Evolutionary conservation across 2,329 filamentous ascomycete genomes (phyloP).

Genomic region (Pseudogymnoascus sp.): DNA sequence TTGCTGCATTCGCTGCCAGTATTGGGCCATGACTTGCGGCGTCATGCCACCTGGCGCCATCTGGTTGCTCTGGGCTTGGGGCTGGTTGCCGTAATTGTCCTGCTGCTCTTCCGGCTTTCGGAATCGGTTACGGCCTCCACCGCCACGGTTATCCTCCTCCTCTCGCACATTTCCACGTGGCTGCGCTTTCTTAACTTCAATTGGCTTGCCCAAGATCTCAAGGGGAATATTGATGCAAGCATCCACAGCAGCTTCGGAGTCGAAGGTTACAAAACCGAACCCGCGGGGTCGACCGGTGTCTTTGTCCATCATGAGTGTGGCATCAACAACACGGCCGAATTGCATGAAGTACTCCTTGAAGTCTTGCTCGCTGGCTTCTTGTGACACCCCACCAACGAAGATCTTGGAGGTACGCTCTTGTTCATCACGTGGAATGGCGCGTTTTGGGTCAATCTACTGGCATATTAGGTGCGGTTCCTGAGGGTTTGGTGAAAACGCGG

Average conservation of each 20-base stretch:
- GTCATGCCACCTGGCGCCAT: constrained; percentile 62
- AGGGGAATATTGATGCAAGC: constrained; percentile 76
- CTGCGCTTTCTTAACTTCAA: constrained; percentile 97
- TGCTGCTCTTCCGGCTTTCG: constrained; percentile 43
- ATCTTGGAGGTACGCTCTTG: constrained; percentile 98
- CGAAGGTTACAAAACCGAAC: constrained; percentile 97
- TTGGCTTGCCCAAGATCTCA: constrained; percentile 89
- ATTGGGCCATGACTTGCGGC: constrained; percentile 95
- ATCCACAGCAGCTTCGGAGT: constrained; percentile 90
- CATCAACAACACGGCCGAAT: constrained; percentile 92
- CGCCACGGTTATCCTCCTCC: constrained; percentile 65
- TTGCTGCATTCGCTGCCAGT: constrained; percentile 97
- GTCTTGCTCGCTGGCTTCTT: constrained; percentile 92
- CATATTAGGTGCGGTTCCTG: constrained; percentile 10
- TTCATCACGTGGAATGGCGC: constrained; percentile 92
- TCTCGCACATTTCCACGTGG: constrained; percentile 90
- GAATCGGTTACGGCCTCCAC: constrained; percentile 45
- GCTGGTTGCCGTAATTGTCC: constrained; percentile 34
- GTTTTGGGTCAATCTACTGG: constrained; percentile 86
- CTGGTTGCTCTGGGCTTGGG: constrained; percentile 25
- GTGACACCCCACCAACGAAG: constrained; percentile 94
- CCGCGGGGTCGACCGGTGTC: constrained; percentile 94
- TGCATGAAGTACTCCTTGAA: constrained; percentile 96
- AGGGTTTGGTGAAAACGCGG: background rate
- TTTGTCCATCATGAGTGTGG: constrained; percentile 99